Evolutionary conservation across 2,329 filamentous ascomycete genomes (phyloP).

Genomic region (Cladosporium sp.): DNA sequence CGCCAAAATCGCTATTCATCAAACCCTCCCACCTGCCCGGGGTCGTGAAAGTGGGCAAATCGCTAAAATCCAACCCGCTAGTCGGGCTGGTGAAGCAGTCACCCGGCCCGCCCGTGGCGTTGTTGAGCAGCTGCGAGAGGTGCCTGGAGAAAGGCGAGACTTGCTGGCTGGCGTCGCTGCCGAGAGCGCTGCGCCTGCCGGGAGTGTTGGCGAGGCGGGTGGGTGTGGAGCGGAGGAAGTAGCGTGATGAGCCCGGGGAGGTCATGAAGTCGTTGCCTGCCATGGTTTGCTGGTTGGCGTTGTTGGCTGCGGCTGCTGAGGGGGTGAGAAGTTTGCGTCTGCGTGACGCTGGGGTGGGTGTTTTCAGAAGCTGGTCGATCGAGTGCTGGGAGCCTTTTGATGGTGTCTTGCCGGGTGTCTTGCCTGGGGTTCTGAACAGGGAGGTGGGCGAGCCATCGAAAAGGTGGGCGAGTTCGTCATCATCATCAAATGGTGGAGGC

Average conservation of each 20-base stretch:
- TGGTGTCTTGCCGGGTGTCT: constrained; percentile 58
- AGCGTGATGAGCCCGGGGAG: constrained; percentile 31
- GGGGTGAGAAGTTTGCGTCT: constrained; percentile 29
- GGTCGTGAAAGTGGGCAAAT: constrained; percentile 30
- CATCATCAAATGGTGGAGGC: constrained; percentile 44
- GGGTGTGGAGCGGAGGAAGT: constrained; percentile 37
- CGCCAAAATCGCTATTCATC: constrained; percentile 28
- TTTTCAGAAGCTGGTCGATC: constrained; percentile 42
- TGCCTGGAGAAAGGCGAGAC: constrained; percentile 59
- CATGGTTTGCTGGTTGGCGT: background rate
- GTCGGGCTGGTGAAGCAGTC: constrained; percentile 26
- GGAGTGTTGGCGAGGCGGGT: constrained; percentile 34
- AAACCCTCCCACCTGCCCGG: constrained; percentile 25
- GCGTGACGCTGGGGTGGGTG: constrained; percentile 39
- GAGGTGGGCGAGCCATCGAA: constrained; percentile 61
- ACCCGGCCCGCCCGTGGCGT: constrained; percentile 16
- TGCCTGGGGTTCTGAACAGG: constrained; percentile 48
- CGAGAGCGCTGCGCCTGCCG: constrained; percentile 24
- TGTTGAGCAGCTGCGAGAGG: constrained; percentile 59
- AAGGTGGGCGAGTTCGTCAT: constrained; percentile 53
- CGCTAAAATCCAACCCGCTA: constrained; percentile 28
- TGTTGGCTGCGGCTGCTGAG: constrained; percentile 25
- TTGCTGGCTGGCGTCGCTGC: constrained; percentile 21
- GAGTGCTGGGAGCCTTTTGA: constrained; percentile 38
- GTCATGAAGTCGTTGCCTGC: constrained; percentile 33